Percentiles rank a stretch among this genome's conserved stretches.
Conservation (phyloP, 305 asterid species). For the Stenogyne calaminthoides region DNA sequence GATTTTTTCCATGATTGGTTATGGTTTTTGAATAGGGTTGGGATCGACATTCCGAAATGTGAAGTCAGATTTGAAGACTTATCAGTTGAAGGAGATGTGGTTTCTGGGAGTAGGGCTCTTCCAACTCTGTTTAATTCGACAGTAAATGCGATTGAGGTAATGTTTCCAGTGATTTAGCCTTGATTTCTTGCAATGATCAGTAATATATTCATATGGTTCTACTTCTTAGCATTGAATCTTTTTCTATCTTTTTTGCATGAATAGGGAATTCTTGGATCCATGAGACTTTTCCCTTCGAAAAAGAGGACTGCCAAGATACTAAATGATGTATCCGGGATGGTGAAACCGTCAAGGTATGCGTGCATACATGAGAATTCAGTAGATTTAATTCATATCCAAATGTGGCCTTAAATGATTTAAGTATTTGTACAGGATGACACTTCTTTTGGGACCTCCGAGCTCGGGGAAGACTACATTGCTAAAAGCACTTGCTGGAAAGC, state of each 20-base stretch:
- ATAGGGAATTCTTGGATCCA: conserved; percentile 34
- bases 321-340: conserved; percentile 39
- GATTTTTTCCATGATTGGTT: background rate
- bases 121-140: conserved; percentile 45
- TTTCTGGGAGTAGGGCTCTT: conserved; percentile 42
- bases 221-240: background rate
- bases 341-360: conserved; percentile 43
- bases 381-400: background rate
- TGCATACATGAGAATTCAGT: background rate
- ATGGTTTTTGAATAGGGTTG: conserved; percentile 33
- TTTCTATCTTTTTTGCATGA: background rate
- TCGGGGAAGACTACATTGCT: conserved; percentile 46
- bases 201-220: background rate
- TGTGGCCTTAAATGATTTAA: background rate
- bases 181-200: background rate
- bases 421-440: conserved; percentile 38
- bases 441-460: conserved; percentile 54
- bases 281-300: conserved; percentile 40
- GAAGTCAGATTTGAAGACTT: conserved; percentile 45
- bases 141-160: conserved; percentile 43
- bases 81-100: conserved; percentile 46
- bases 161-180: background rate
- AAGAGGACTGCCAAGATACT: conserved; percentile 42
- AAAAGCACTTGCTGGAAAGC: conserved; percentile 46
- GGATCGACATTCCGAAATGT: conserved; percentile 38